These are phyloP conservation scores for Magnusiomyces tetraspermus DNA, from an alignment of 1,139 yeast species.

Conservation along the genomic window DNA sequence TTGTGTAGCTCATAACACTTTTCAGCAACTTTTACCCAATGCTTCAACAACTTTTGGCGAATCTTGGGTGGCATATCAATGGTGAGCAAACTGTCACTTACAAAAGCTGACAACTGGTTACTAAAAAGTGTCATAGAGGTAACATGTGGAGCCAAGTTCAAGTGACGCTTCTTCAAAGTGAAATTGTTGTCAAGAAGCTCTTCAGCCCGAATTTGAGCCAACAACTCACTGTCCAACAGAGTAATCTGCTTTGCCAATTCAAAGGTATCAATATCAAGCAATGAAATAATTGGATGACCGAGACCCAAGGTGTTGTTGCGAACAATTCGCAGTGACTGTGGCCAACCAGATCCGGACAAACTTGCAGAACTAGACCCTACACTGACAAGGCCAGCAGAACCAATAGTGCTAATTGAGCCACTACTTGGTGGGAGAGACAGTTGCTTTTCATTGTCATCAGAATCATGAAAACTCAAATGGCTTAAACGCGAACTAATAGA, in stretches of 20 bases:
- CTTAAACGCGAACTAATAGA: neutral
- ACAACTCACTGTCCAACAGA: conserved; percentile 63
- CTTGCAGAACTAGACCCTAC: neutral
- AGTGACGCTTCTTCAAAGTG: conserved; percentile 51
- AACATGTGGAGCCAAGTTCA: conserved; percentile 61
- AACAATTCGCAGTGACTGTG: conserved; percentile 17
- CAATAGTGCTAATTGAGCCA: no score
- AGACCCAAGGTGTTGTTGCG: conserved; percentile 8
- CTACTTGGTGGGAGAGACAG: conserved; percentile 2
- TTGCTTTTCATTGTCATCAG: conserved; percentile 7
- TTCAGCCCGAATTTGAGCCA: conserved; percentile 54
- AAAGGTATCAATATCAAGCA: conserved; percentile 60
- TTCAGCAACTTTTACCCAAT: conserved; percentile 78
- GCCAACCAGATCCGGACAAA: conserved; percentile 13
- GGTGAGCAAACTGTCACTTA: conserved; percentile 56
- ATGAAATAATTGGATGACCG: conserved; percentile 24
- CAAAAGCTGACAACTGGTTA: conserved; percentile 72
- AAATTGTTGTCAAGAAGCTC: conserved; percentile 72
- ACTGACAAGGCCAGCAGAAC: neutral
- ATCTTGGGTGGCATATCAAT: conserved; percentile 37
- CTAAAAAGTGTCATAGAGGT: conserved; percentile 62
- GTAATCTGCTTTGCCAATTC: conserved; percentile 84
- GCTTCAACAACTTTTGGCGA: conserved; percentile 53
- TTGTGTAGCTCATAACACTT: conserved; percentile 75
- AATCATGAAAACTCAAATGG: neutral